phyloP scores from a whole-genome alignment of 805 yeast species.

The Saccharomycopsis lassenensis region DNA sequence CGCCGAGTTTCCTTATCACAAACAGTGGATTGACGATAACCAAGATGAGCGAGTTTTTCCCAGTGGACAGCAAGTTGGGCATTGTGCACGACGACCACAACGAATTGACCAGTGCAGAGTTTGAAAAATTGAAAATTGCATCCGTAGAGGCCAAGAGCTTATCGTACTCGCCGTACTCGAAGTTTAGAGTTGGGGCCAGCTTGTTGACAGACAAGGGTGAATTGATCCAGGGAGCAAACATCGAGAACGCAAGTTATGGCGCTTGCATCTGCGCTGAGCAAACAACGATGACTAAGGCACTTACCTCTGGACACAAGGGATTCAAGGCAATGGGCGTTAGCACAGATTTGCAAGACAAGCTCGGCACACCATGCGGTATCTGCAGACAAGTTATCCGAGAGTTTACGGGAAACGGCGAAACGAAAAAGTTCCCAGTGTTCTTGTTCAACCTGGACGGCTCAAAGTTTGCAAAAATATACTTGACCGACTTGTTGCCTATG shows the following conservation, averaged over 20 bases:
- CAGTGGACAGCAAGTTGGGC: no score
- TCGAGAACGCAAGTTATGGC: slow-evolving; percentile 89
- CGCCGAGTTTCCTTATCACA: no score
- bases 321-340: slow-evolving; percentile 59
- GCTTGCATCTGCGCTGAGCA: slow-evolving; percentile 73
- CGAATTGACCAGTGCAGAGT: slow-evolving; percentile 22
- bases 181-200: slow-evolving; percentile 68
- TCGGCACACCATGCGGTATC: slow-evolving; percentile 86
- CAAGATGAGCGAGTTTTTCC: no score
- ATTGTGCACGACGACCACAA: slow-evolving; percentile 11
- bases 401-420: no score
- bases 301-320: slow-evolving; percentile 26
- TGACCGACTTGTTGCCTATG: slow-evolving; percentile 62
- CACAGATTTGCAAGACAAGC: slow-evolving; percentile 40
- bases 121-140: slow-evolving; percentile 22
- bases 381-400: slow-evolving; percentile 88
- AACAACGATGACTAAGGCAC: slow-evolving; percentile 49
- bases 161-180: slow-evolving; percentile 39
- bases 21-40: no score
- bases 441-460: slow-evolving; percentile 56
- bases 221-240: slow-evolving; percentile 61
- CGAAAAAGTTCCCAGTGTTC: slow-evolving; percentile 43
- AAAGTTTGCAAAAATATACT: slow-evolving; percentile 32
- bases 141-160: slow-evolving; percentile 32
- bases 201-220: slow-evolving; percentile 42